Evolutionary conservation across 2,329 filamentous ascomycete species (phyloP).

Genomic region (Cladophialophora bantiana): DNA sequence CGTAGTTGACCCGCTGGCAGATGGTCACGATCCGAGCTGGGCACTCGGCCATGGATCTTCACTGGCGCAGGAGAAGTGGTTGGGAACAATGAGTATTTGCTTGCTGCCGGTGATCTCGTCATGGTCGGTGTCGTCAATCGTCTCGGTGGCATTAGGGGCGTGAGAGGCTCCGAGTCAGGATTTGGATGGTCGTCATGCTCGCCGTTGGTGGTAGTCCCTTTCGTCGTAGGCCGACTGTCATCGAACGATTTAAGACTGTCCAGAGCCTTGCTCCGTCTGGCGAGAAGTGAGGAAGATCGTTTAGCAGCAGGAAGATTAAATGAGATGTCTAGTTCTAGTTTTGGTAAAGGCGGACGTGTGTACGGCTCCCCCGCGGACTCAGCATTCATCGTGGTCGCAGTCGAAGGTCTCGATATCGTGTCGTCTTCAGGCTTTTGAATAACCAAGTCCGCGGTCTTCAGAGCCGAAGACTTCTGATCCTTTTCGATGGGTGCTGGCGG

Average conservation of each 20-base stretch:
- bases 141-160: slow-evolving; percentile 31
- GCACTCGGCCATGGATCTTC: slow-evolving; percentile 22
- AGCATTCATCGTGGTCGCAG: slow-evolving; percentile 28
- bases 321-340: slow-evolving; percentile 35
- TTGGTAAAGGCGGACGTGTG: slow-evolving; percentile 28
- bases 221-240: slow-evolving; percentile 27
- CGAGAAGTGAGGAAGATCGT: slow-evolving; percentile 36
- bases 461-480: neutral
- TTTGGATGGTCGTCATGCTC: slow-evolving; percentile 6
- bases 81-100: slow-evolving; percentile 40
- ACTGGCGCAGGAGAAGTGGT: slow-evolving; percentile 30
- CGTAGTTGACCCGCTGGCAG: slow-evolving; percentile 21
- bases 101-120: slow-evolving; percentile 28
- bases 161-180: slow-evolving; percentile 19
- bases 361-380: slow-evolving; percentile 18
- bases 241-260: slow-evolving; percentile 33
- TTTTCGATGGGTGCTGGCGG: slow-evolving; percentile 23
- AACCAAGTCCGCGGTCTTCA: slow-evolving; percentile 4
- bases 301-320: slow-evolving; percentile 30
- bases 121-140: slow-evolving; percentile 28
- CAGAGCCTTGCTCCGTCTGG: slow-evolving; percentile 36
- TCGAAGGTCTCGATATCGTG: slow-evolving; percentile 27
- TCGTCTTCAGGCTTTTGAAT: slow-evolving; percentile 22
- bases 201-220: slow-evolving; percentile 2
- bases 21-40: slow-evolving; percentile 7